Conservation (phyloP, 2,329 filamentous ascomycete genomes). For the Didymella pinodella region DNA sequence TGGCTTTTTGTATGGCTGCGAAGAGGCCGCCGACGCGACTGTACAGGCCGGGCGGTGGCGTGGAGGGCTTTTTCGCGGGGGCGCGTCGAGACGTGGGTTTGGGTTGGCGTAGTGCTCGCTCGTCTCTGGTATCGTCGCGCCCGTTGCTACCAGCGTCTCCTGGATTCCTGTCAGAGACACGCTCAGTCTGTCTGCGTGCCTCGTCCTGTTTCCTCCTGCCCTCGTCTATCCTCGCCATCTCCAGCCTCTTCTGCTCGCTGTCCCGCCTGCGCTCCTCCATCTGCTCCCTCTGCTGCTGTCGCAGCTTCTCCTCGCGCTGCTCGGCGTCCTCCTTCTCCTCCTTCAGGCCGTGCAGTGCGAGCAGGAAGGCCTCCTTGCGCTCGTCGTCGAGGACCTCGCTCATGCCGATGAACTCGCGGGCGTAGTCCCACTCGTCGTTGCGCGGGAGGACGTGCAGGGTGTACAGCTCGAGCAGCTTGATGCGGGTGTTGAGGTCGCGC, state of each 20-base stretch:
- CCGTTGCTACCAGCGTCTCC: background rate
- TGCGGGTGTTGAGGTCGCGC: conserved; percentile 80
- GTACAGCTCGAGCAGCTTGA: conserved; percentile 95
- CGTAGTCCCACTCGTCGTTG: conserved; percentile 96
- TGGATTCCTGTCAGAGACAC: background rate
- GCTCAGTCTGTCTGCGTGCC: conserved; percentile 37
- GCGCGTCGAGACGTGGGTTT: conserved; percentile 36
- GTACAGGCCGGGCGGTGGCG: conserved; percentile 50
- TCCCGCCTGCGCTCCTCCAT: conserved; percentile 59
- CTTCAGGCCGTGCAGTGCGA: conserved; percentile 81
- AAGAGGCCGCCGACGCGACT: conserved; percentile 57
- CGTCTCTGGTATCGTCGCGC: background rate
- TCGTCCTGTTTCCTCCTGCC: conserved; percentile 50
- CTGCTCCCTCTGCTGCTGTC: conserved; percentile 67
- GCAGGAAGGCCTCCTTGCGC: conserved; percentile 84
- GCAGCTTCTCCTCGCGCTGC: conserved; percentile 66
- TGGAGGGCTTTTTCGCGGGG: conserved; percentile 43
- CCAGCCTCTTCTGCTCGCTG: conserved; percentile 45
- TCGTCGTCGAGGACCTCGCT: conserved; percentile 92
- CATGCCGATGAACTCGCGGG: conserved; percentile 85
- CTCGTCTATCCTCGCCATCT: conserved; percentile 55
- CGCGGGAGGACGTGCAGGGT: conserved; percentile 92
- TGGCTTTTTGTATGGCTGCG: conserved; percentile 57
- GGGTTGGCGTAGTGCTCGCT: conserved; percentile 17
- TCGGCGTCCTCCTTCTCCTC: conserved; percentile 83